Base-by-base conservation (phyloP, 495 filamentous ascomycete genomes). In the Lentithecium fluviatile region DNA sequence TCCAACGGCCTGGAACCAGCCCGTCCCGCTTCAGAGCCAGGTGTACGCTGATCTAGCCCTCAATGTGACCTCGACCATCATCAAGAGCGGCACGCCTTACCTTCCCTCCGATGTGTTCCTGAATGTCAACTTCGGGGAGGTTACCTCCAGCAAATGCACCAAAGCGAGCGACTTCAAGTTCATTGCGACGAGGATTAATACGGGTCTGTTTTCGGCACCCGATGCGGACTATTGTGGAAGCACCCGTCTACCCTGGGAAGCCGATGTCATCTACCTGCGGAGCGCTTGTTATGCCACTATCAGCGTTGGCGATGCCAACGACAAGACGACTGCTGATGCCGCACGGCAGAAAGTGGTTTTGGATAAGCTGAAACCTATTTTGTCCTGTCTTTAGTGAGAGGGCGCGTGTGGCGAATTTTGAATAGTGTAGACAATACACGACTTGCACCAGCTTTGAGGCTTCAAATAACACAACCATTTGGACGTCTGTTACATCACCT, bases 71-170 rank as follows among this genome's bases (percentile, higher is more conserved):
- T 71, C 84, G 19, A 71, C 72, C 0, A 54, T 88, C 7, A 49
- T 85, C 1, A 73, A 66, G 8, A 74, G 80, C 8, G 83, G 83
- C n/a, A 74, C 70, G 11, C 86, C 86, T 0, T 87, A 85, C 53
- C 75, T 88, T 0, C 84, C 85, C 0, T 56, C 71, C 0, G 74
- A 79, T 45, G 75, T 80, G 12, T 89, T 78, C 77, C 76, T 89
- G 46, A 88, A 88, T 58, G 83, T 88, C 52, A 88, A 89, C 69
- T 88, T 83, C 66, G 80, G 80, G 2, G 70, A 72, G 11, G 78
- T 83, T 12, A 72, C 66, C 2, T 75, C 71, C 2, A 67, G 64
- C 2, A 69, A 70, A 38, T 87, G 85, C 68, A 73, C 68, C 1
- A 70, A 65, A 5, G 66, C 76, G 0, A 66, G 71, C 5, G 73